phyloP scores from a whole-genome alignment of 345 rosid genomes.

The Angophora floribunda region DNA sequence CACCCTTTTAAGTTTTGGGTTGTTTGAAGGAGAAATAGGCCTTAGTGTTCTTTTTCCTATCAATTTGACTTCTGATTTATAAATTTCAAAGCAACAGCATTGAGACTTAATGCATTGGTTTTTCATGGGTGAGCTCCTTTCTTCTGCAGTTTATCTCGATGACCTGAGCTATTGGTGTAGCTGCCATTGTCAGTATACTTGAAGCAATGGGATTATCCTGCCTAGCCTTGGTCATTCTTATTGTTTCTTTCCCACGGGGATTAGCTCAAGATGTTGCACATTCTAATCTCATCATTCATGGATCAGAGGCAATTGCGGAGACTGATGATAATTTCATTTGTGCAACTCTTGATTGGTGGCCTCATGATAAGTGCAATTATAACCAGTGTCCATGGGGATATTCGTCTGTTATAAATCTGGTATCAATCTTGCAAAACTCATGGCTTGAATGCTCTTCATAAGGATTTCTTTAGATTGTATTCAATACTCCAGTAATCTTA shows the following conservation, averaged over 20 bases:
- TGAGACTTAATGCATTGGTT: neutral
- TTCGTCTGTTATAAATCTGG: conserved; percentile 76
- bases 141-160: neutral
- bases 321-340: conserved; percentile 80
- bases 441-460: neutral
- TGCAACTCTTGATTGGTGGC: conserved; percentile 99
- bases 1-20: neutral
- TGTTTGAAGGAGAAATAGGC: neutral
- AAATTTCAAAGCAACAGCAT: neutral
- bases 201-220: conserved; percentile 29
- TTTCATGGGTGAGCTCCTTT: neutral
- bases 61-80: neutral
- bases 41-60: neutral
- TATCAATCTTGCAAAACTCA: conserved; percentile 4
- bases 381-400: conserved; percentile 87
- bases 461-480: neutral
- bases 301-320: conserved; percentile 32
- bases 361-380: conserved; percentile 94
- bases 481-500: neutral
- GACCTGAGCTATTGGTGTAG: neutral
- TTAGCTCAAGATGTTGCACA: conserved; percentile 31
- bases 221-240: conserved; percentile 17
- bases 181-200: neutral
- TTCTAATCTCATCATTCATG: conserved; percentile 44
- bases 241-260: conserved; percentile 32